Conservation (phyloP, 257 asterid genomes). For the Gardenia jasminoides region DNA sequence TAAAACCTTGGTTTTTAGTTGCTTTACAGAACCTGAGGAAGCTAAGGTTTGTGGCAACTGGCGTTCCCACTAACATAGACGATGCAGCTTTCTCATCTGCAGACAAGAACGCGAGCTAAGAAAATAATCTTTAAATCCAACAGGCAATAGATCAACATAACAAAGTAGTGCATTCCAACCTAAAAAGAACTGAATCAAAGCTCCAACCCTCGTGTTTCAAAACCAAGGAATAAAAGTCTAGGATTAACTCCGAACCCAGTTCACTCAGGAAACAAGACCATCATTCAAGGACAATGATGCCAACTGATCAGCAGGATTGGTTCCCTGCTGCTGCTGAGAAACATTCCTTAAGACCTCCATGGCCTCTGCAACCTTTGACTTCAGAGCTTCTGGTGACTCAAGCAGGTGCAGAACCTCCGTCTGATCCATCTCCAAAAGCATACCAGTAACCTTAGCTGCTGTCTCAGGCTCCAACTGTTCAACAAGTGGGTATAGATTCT, state of each 20-base stretch:
- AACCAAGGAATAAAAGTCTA: neutral
- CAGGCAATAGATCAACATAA: neutral
- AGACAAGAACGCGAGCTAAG: neutral
- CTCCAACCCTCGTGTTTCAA: neutral
- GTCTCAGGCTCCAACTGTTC: conserved; percentile 58
- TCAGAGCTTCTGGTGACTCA: conserved; percentile 67
- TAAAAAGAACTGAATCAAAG: neutral
- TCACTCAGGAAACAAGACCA: conserved; percentile 30
- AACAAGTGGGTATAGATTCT: conserved; percentile 56
- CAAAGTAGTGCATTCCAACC: neutral
- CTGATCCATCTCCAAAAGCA: conserved; percentile 77
- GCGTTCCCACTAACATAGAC: neutral
- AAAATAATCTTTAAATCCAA: neutral
- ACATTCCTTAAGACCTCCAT: conserved; percentile 54
- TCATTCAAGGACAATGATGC: conserved; percentile 59
- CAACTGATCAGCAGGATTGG: conserved; percentile 53
- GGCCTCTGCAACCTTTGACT: conserved; percentile 63
- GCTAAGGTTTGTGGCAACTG: neutral
- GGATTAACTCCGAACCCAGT: neutral
- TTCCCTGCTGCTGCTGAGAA: conserved; percentile 64
- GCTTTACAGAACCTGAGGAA: neutral
- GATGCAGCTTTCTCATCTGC: neutral
- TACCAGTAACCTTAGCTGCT: conserved; percentile 68
- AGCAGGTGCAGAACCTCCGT: conserved; percentile 64
- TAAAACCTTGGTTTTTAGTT: neutral